Percentiles rank a stretch among this genome's conserved stretches.
These are phyloP conservation scores for Limnomonas spitsbergensis DNA, from an alignment of 139 green algal species.

Conservation along the genomic window DNA sequence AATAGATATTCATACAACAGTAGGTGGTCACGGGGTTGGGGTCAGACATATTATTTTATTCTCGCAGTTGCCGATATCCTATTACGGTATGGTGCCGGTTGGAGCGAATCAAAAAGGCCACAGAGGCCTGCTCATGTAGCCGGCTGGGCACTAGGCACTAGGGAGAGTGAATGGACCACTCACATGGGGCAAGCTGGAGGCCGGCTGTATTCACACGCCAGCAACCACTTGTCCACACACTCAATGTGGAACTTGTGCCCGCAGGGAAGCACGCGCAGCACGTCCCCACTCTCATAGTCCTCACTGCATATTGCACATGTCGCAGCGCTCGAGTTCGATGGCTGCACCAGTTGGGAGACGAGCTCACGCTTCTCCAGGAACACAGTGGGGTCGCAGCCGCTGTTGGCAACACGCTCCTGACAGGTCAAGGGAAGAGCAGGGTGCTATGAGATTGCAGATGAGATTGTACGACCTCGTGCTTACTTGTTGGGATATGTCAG, in stretches of 20 bases:
- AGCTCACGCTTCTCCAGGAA: conserved; percentile 55
- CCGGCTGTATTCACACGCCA: conserved; percentile 55
- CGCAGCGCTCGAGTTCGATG: conserved; percentile 18
- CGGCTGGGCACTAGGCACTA: neutral
- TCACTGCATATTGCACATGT: conserved; percentile 62
- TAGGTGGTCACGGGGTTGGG: neutral
- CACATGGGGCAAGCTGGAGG: conserved; percentile 56
- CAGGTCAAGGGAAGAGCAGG: neutral
- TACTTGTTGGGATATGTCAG: no score
- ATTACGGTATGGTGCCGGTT: no score
- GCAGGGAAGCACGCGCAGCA: conserved; percentile 54
- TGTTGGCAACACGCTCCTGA: neutral
- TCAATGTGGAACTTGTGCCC: conserved; percentile 65
- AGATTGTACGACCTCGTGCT: no score
- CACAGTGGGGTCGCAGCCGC: neutral
- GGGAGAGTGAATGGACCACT: neutral
- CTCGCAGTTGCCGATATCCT: no score
- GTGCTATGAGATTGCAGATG: no score
- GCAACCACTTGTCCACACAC: conserved; percentile 65
- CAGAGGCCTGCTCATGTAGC: neutral
- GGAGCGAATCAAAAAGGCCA: no score
- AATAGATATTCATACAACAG: neutral
- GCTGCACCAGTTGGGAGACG: conserved; percentile 25
- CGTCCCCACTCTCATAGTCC: conserved; percentile 43
- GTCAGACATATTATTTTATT: no score